A percentile compares a stretch with the other conserved stretches of the same genome.
phyloP scores from a whole-genome alignment of 768 basidiomycete genomes.

The Sutorius australiensis region DNA sequence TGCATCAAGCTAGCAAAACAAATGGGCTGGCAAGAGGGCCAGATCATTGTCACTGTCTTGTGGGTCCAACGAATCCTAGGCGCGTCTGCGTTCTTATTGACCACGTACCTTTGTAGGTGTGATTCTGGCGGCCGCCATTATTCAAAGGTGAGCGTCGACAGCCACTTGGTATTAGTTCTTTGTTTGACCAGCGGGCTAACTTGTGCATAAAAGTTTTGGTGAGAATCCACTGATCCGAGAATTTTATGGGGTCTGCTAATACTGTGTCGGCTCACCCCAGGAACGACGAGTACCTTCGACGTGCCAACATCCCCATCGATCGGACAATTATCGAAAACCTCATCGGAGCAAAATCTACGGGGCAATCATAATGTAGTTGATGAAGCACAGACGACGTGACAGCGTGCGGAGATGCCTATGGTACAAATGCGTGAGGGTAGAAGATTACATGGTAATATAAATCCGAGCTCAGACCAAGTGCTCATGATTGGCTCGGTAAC shows the following conservation, averaged over 20 bases:
- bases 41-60: slow-evolving; percentile 83
- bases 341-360: slow-evolving; percentile 20
- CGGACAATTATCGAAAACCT: slow-evolving; percentile 38
- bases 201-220: slow-evolving; percentile 46
- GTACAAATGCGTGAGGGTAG: slow-evolving; percentile 25
- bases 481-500: slow-evolving; percentile 18
- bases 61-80: slow-evolving; percentile 34
- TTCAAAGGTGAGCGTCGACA: slow-evolving; percentile 65
- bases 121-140: slow-evolving; percentile 92
- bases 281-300: slow-evolving; percentile 50
- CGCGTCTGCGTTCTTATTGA: background rate
- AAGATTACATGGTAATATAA: slow-evolving; percentile 3
- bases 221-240: slow-evolving; percentile 10
- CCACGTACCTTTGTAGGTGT: slow-evolving; percentile 46
- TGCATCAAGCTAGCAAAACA: slow-evolving; percentile 76
- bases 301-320: slow-evolving; percentile 41
- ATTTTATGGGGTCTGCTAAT: background rate
- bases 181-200: background rate
- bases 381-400: slow-evolving; percentile 6
- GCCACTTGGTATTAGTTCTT: background rate
- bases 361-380: slow-evolving; percentile 8
- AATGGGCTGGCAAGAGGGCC: slow-evolving; percentile 63
- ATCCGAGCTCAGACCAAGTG: background rate
- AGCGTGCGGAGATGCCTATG: slow-evolving; percentile 24
- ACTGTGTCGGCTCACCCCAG: slow-evolving; percentile 21